Conservation (phyloP, 2,329 filamentous ascomycete species). For the Gnomoniopsis sp. region DNA sequence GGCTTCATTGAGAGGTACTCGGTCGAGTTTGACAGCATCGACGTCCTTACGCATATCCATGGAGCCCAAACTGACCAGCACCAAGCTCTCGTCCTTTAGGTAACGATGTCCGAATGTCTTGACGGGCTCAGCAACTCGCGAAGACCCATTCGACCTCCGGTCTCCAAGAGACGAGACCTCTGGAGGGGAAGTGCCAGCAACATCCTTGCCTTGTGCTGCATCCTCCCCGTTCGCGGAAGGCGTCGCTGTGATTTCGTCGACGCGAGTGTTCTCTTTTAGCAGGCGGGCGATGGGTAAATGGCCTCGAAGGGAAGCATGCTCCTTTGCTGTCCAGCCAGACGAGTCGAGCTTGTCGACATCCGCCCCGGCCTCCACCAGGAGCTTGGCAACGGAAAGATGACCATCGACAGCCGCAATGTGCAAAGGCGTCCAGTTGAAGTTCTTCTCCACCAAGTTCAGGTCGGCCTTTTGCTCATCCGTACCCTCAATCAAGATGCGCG, state of each 20-base stretch:
- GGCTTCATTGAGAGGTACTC: constrained; percentile 80
- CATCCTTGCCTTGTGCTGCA: constrained; percentile 1
- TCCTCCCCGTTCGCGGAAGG: constrained; percentile 12
- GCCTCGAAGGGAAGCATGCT: constrained; percentile 87
- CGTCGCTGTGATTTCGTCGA: constrained; percentile 19
- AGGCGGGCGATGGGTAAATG: constrained; percentile 77
- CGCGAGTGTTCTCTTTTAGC: constrained; percentile 50
- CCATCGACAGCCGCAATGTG: constrained; percentile 92
- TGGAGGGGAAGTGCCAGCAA: constrained; percentile 37
- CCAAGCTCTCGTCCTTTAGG: constrained; percentile 80
- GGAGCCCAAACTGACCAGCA: constrained; percentile 87
- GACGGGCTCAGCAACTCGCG: constrained; percentile 68
- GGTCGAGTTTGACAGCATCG: constrained; percentile 80
- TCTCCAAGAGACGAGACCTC: constrained; percentile 61
- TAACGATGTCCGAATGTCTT: constrained; percentile 97
- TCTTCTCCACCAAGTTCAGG: constrained; percentile 73
- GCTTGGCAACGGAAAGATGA: constrained; percentile 68
- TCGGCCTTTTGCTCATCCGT: constrained; percentile 69
- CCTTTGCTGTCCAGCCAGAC: constrained; percentile 90
- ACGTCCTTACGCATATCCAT: constrained; percentile 88
- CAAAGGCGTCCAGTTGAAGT: constrained; percentile 92
- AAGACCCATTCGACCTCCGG: constrained; percentile 48
- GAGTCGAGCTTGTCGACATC: constrained; percentile 72
- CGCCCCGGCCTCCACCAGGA: constrained; percentile 75
- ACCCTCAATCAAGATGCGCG: constrained; percentile 69